Evolutionary conservation across 495 filamentous ascomycete genomes (phyloP).

Genomic region (Trichoderma reesei): DNA sequence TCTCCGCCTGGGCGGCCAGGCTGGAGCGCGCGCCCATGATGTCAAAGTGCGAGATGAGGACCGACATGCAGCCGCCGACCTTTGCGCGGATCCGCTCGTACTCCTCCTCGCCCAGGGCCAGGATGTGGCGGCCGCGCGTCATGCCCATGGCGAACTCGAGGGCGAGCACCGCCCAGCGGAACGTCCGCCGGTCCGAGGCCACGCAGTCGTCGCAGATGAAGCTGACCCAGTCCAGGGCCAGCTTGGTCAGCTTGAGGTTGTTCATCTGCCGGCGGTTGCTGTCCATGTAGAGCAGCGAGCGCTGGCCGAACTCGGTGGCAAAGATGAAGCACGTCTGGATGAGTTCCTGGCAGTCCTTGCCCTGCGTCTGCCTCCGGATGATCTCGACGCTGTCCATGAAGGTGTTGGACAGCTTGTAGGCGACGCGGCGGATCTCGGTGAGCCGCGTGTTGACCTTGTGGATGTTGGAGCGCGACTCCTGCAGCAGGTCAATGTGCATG

Average conservation of each 20-base stretch:
- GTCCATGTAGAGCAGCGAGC: slow-evolving; percentile 88
- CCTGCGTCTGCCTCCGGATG: slow-evolving; percentile 73
- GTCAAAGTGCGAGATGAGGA: slow-evolving; percentile 96
- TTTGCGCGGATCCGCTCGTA: slow-evolving; percentile 73
- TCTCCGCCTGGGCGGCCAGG: slow-evolving; percentile 81
- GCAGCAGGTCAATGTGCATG: slow-evolving; percentile 73
- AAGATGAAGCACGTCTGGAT: slow-evolving; percentile 99
- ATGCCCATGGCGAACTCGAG: slow-evolving; percentile 96
- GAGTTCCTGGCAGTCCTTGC: slow-evolving; percentile 83
- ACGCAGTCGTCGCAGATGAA: slow-evolving; percentile 97
- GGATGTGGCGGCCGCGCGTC: slow-evolving; percentile 82
- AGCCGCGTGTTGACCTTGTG: slow-evolving; percentile 83
- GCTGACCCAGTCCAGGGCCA: slow-evolving; percentile 92
- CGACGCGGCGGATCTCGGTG: slow-evolving; percentile 90
- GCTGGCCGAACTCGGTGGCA: slow-evolving; percentile 93
- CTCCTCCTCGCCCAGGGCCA: slow-evolving; percentile 76
- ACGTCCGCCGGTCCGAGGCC: slow-evolving; percentile 88
- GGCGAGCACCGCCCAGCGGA: slow-evolving; percentile 91
- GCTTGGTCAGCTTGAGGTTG: slow-evolving; percentile 82
- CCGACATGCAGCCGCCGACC: slow-evolving; percentile 93
- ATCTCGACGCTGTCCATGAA: slow-evolving; percentile 98
- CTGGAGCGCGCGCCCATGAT: slow-evolving; percentile 95
- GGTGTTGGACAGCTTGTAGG: slow-evolving; percentile 93
- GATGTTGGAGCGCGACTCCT: slow-evolving; percentile 88
- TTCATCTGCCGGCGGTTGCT: slow-evolving; percentile 90